A percentile compares a stretch with the other conserved stretches of the same genome.
phyloP scores from a whole-genome alignment of 2,329 filamentous ascomycete species.

The Clonostachys chloroleuca region DNA sequence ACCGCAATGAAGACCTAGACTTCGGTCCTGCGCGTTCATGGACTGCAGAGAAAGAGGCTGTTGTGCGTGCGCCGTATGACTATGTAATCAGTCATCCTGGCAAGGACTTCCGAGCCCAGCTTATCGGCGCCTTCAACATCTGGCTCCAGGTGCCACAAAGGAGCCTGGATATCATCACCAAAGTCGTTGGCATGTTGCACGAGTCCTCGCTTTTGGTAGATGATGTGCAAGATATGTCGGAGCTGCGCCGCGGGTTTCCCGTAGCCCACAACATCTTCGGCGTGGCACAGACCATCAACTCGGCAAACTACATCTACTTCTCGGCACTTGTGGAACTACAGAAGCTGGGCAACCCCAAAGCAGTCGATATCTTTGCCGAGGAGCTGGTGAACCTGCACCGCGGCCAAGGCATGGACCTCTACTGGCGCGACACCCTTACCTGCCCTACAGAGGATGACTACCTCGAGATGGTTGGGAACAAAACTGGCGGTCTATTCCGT shows the following conservation, averaged over 20 bases:
- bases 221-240: slow-evolving; percentile 80
- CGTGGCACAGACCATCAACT: slow-evolving; percentile 84
- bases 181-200: slow-evolving; percentile 80
- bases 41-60: slow-evolving; percentile 71
- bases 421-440: slow-evolving; percentile 81
- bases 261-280: slow-evolving; percentile 85
- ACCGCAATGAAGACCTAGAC: slow-evolving; percentile 50
- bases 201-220: slow-evolving; percentile 80
- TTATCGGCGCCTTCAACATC: slow-evolving; percentile 77
- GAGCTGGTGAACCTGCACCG: slow-evolving; percentile 82
- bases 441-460: slow-evolving; percentile 87
- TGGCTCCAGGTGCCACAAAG: slow-evolving; percentile 72
- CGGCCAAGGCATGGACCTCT: slow-evolving; percentile 87
- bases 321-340: slow-evolving; percentile 70
- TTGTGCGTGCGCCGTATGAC: slow-evolving; percentile 74
- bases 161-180: slow-evolving; percentile 70
- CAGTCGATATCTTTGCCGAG: slow-evolving; percentile 71
- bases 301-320: slow-evolving; percentile 87
- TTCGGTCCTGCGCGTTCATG: slow-evolving; percentile 51
- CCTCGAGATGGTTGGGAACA: slow-evolving; percentile 90
- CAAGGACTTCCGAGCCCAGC: slow-evolving; percentile 77
- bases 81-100: slow-evolving; percentile 77
- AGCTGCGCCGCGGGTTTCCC: slow-evolving; percentile 72
- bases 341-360: slow-evolving; percentile 62
- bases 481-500: slow-evolving; percentile 83